Evolutionary conservation across 495 filamentous ascomycete genomes (phyloP).

Genomic region (Amphirosellinia nigrospora): DNA sequence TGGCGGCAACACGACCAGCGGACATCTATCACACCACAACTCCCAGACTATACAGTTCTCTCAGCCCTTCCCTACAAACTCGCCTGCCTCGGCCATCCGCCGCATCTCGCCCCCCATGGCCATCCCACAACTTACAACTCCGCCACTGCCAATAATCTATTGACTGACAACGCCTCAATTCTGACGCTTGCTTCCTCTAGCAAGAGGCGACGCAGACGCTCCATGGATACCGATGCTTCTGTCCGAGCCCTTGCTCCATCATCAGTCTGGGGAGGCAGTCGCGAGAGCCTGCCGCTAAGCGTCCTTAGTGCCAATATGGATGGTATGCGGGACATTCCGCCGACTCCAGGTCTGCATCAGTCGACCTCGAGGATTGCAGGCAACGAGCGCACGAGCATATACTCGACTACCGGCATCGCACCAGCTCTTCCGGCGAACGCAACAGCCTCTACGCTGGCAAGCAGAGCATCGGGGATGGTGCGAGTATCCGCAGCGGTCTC

Average conservation of each 20-base stretch:
- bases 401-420: constrained; percentile 76
- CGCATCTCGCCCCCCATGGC: constrained; percentile 69
- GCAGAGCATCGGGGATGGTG: constrained; percentile 70
- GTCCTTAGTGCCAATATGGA: constrained; percentile 81
- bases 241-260: constrained; percentile 91
- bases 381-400: constrained; percentile 83
- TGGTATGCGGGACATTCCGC: constrained; percentile 34
- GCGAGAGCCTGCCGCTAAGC: constrained; percentile 86
- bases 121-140: constrained; percentile 84
- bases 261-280: constrained; percentile 87
- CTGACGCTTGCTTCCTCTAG: constrained; percentile 96
- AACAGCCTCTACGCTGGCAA: constrained; percentile 81
- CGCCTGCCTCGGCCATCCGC: constrained; percentile 77
- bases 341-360: constrained; percentile 59
- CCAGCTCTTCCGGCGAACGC: constrained; percentile 72
- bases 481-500: constrained; percentile 78
- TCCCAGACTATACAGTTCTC: constrained; percentile 75
- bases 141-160: constrained; percentile 88
- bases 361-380: constrained; percentile 67
- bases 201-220: constrained; percentile 84
- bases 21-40: constrained; percentile 52
- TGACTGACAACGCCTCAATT: constrained; percentile 95
- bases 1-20: constrained; percentile 42
- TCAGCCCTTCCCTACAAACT: constrained; percentile 83
- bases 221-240: constrained; percentile 94